phyloP scores from a whole-genome alignment of 805 yeast species.

The Saitoella complicata region DNA sequence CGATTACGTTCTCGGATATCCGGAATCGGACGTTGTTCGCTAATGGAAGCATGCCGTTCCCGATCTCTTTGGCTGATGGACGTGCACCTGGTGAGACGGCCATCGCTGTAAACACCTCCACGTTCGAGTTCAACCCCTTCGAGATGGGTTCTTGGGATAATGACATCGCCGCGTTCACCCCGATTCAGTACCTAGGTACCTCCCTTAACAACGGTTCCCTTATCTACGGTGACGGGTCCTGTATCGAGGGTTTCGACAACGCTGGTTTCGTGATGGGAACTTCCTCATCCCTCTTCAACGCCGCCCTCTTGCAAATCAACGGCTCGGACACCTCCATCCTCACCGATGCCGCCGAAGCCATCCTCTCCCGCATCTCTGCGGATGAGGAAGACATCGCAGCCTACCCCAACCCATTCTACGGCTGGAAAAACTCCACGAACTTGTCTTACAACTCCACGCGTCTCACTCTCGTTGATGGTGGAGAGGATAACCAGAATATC shows the following conservation, averaged over 20 bases:
- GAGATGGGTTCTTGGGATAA: conserved; percentile 87
- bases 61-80: conserved; percentile 39
- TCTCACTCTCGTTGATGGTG: conserved; percentile 55
- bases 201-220: conserved; percentile 37
- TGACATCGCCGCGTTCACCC: conserved; percentile 45
- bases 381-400: conserved; percentile 41
- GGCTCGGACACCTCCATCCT: not conserved
- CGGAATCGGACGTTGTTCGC: conserved; percentile 45
- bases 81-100: conserved; percentile 31
- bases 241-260: conserved; percentile 57
- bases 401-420: conserved; percentile 60
- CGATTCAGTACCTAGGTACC: conserved; percentile 56
- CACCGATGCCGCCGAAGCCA: not conserved
- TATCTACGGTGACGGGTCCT: conserved; percentile 27
- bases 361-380: conserved; percentile 15
- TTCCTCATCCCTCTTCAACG: conserved; percentile 29
- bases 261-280: conserved; percentile 58
- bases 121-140: conserved; percentile 35
- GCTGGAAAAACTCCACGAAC: not conserved
- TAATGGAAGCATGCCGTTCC: conserved; percentile 55
- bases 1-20: conserved; percentile 40
- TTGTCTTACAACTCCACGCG: not conserved
- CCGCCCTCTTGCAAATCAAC: conserved; percentile 5
- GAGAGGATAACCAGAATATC: conserved; percentile 59
- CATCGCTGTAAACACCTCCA: conserved; percentile 50